Evolutionary conservation across 805 yeast species (phyloP), one percentile per base, ranked within the genome.

Genomic region (Dipodascus albidus): DNA sequence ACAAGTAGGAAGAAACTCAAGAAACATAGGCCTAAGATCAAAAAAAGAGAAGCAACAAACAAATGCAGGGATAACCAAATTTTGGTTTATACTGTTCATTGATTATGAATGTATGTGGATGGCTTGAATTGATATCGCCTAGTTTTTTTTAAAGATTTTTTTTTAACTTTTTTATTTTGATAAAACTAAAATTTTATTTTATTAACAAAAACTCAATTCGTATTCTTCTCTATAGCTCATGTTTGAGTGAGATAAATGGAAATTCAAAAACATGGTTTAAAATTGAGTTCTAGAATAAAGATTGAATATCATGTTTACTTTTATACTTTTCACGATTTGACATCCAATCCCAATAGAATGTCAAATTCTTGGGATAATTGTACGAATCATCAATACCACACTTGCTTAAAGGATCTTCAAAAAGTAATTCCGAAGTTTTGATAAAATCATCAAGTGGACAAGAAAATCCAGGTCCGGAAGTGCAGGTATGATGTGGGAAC

Each of bases 391-490:
- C 44, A 17, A 38, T 38, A 6, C 44, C 44, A 38, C 44, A 38
- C 15, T 38, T 38, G 6, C 20, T 38, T 11, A 38, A 11, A 3
- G 44, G 20, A 38, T 38, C 44, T 4, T 14, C 20, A 38, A n/a
- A 38, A n/a, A 4, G 17, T 4, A 6, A n/a, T 17, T 38, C 6
- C n/a, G 44, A 11, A 4, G 3, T 38, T 38, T 4, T 14, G n/a
- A 38, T 52, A 54, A 57, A 74, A 51, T 65, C 65, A 31, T 60
- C 64, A 52, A 69, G 63, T 54, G 70, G 68, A 63, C 82, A 72
- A 41, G 76, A 68, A 62, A 71, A 77, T 1, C 81, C 81, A 6
- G 83, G 83, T 2, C 84, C 84, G 47, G 67, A 63, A 44, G 71
- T 67, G 62, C 83, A 78, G 41, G 62, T 59, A 22, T 72, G 72